phyloP scores from a whole-genome alignment of 2,329 filamentous ascomycete genomes.

The Hypoxylon sp. region DNA sequence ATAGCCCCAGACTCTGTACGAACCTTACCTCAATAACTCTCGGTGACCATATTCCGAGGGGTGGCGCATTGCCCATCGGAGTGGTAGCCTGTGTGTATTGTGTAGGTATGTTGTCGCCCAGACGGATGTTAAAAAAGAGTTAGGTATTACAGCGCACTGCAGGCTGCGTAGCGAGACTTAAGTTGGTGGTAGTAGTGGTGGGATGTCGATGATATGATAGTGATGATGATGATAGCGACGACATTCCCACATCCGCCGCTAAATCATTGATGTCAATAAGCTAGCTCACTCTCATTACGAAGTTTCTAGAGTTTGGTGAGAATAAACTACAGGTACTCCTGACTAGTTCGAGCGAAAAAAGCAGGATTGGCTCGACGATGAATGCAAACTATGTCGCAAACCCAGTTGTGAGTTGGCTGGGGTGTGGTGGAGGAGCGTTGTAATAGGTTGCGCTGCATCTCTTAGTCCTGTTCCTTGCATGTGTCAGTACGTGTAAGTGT shows the following conservation, averaged over 20 bases:
- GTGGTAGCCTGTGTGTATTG: conserved; percentile 12
- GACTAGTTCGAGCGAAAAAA: conserved; percentile 12
- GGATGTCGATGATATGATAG: conserved; percentile 21
- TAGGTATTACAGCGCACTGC: conserved; percentile 9
- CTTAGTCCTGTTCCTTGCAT: conserved; percentile 44
- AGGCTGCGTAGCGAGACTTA: not conserved
- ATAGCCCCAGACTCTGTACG: conserved; percentile 13
- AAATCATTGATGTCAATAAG: conserved; percentile 9
- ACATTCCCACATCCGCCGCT: not conserved
- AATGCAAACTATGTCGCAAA: conserved; percentile 9
- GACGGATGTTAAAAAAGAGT: conserved; percentile 12
- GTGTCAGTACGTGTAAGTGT: conserved; percentile 34
- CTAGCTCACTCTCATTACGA: conserved; percentile 2
- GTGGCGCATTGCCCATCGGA: conserved; percentile 36
- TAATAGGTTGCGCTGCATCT: conserved; percentile 33
- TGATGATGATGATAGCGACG: conserved; percentile 12
- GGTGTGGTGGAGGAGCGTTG: conserved; percentile 22
- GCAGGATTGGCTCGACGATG: conserved; percentile 15
- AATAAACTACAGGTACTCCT: not conserved
- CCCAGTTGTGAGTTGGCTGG: conserved; percentile 38
- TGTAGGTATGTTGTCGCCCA: conserved; percentile 12
- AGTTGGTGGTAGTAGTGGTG: conserved; percentile 3
- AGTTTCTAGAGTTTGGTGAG: conserved; percentile 1
- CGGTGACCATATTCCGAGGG: conserved; percentile 42
- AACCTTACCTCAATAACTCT: conserved; percentile 22